Base-by-base conservation (phyloP, 257 asterid genomes). In the Forsythia viridissima region DNA sequence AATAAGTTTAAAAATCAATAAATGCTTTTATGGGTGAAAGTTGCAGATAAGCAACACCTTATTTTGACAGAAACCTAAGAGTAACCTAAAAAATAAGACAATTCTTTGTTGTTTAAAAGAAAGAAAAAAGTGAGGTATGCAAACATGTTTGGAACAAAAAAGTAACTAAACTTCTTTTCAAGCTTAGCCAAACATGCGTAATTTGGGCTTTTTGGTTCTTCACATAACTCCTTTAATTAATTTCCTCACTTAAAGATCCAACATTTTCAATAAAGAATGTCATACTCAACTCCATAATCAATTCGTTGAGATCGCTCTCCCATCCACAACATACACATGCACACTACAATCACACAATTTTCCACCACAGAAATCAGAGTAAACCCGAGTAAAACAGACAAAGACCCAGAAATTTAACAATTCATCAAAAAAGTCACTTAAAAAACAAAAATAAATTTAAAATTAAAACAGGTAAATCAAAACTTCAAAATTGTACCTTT, bases 401-500 rank as follows among this genome's bases (percentile, higher is more conserved):
- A 63, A 30, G 12, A 9, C 18, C 39, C 3, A 63, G 40, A 63
- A 63, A 30, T 30, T 63, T 6, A 24, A 63, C 18, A 63, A 63
- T 63, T 63, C 70, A 30, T 39, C 40, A 4, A 3, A 11, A 30
- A 4, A 63, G 10, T 63, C 10, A 21, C 16, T 30, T 3, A 21
- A 13, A 9, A 57, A n/a, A 63, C 39, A 63, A 30, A 36, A 11
- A 16, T 24, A 63, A 51, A 48, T 46, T 59, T 8, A 73, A 52
- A 20, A 40, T 61, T 24, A 30, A 78, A 70, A 21, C 30, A 52
- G 70, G 36, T 5, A 20, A 63, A 63, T 4, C 39, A n/a, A 52
- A 57, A 57, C 70, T 63, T 63, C 18, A 4, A 52, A 70, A 38
- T 2, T 41, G 66, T 82, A 74, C 89, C 82, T 87, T 89, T 80